Base-by-base conservation (phyloP, 1,284 basidiomycete genomes). In the Schizopora paradoxa region DNA sequence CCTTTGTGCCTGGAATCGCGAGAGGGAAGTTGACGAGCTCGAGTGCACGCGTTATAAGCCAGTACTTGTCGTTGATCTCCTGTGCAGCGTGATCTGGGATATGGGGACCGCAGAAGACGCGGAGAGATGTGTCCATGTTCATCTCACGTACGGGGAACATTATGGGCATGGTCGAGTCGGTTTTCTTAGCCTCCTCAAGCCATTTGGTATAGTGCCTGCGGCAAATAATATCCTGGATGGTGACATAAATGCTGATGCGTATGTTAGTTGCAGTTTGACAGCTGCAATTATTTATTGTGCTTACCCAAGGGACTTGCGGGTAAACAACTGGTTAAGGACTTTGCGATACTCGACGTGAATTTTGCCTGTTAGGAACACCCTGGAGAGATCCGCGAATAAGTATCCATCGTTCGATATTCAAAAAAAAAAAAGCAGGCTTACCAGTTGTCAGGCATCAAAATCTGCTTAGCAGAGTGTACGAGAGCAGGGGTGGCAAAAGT, bases 21-120 rank as follows among this genome's bases (percentile, higher is more conserved):
- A 99, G 71, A 19, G 95, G 95, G 75, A 99, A 99, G 74, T 99
- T 99, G 74, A 99, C 95, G 47, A 99, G 86, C 66, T 99, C 92
- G 36, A 99, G 84, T 1, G 95, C 91, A 56, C 83, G 71, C 13
- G 95, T 98, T 66, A 99, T 96, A 51, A 78, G 74, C 95, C 95
- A 99, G 72, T 98, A 99, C 64, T 92, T 92, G 55, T 91, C 84
- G 60, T 79, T 87, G 60, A 99, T 93, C 62, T 91, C 86, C 26
- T 70, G 60, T 27, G 85, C 79, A 36, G 86, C 90, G 8, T 81
- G 67, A 8, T 91, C 83, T 23, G 89, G 79, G 55, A 99, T 86
- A 66, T 99, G 91, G 54, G 75, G 70, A 32, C 95, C 95, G 60
- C 94, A 91, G 69, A 99, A 99, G 47, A 98, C 95, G 43, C 84